These are phyloP conservation scores for Kodamaea ohmeri DNA, from an alignment of 1,139 yeast genomes.

Conservation along the genomic window DNA sequence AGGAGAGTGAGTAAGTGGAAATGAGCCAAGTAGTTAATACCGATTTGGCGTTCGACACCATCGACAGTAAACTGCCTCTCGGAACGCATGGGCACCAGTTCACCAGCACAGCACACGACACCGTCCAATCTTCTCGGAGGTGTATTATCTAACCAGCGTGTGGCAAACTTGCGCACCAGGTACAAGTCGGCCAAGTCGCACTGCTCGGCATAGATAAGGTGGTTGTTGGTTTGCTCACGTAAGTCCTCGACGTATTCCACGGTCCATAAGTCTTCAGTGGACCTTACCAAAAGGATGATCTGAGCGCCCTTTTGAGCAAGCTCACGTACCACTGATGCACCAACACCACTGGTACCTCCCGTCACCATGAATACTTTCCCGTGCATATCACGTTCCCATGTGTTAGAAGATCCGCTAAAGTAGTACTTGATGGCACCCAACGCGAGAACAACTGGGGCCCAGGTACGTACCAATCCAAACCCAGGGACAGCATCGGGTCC, in stretches of 20 bases:
- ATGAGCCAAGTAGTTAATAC: slow-evolving; percentile 77
- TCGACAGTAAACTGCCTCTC: slow-evolving; percentile 66
- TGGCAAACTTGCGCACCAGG: slow-evolving; percentile 86
- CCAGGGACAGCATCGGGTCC: slow-evolving; percentile 78
- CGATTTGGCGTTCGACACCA: slow-evolving; percentile 84
- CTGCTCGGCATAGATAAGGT: slow-evolving; percentile 80
- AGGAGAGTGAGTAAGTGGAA: slow-evolving; percentile 75
- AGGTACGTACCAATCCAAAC: slow-evolving; percentile 53
- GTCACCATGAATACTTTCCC: slow-evolving; percentile 76
- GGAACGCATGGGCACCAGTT: slow-evolving; percentile 64
- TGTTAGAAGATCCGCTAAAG: slow-evolving; percentile 73
- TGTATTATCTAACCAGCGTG: slow-evolving; percentile 86
- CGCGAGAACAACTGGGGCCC: slow-evolving; percentile 44
- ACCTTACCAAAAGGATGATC: slow-evolving; percentile 65
- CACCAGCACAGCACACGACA: slow-evolving; percentile 83
- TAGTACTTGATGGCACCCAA: slow-evolving; percentile 54
- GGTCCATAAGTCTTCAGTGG: slow-evolving; percentile 69
- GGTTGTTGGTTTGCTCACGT: slow-evolving; percentile 65
- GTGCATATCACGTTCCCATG: slow-evolving; percentile 90
- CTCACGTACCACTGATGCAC: slow-evolving; percentile 71
- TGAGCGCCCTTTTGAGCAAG: slow-evolving; percentile 86
- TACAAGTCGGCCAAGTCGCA: slow-evolving; percentile 76
- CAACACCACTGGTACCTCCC: slow-evolving; percentile 92
- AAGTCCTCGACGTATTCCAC: slow-evolving; percentile 77
- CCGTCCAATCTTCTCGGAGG: slow-evolving; percentile 93